A percentile compares a stretch with the other conserved stretches of the same genome.
These are phyloP conservation scores for Fusarium drepaniforme DNA, from an alignment of 2,329 filamentous ascomycete genomes.

Conservation along the genomic window DNA sequence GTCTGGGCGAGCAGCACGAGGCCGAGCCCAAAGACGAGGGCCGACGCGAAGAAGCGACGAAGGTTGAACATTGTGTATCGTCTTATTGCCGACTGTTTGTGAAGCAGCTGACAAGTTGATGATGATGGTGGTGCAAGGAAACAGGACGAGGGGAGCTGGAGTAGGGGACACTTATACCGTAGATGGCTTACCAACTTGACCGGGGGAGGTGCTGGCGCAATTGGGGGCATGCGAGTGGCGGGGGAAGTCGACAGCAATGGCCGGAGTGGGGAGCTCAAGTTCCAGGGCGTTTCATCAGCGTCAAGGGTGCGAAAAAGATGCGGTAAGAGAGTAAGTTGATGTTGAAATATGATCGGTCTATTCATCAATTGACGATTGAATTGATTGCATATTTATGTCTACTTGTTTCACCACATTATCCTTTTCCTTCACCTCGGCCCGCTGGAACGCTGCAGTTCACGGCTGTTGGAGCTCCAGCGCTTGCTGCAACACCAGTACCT, in stretches of 20 bases:
- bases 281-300: constrained; percentile 36
- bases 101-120: constrained; percentile 21
- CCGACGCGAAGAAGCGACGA: constrained; percentile 76
- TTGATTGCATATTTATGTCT: background rate
- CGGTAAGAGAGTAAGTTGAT: background rate
- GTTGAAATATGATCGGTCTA: background rate
- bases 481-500: background rate
- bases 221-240: constrained; percentile 24
- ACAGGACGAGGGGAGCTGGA: constrained; percentile 24
- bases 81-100: constrained; percentile 29
- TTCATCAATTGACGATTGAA: background rate
- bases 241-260: constrained; percentile 14
- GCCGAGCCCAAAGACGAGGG: constrained; percentile 80
- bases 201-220: constrained; percentile 40
- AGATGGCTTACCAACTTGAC: constrained; percentile 24
- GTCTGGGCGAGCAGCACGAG: constrained; percentile 82
- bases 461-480: background rate
- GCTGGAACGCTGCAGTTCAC: background rate
- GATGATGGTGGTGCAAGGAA: constrained; percentile 35
- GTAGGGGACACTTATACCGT: constrained; percentile 44
- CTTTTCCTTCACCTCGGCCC: background rate
- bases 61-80: constrained; percentile 77
- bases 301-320: background rate
- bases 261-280: constrained; percentile 34
- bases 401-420: background rate